phyloP scores from a whole-genome alignment of 148 eudicot species.

The Diospyros lotus region DNA sequence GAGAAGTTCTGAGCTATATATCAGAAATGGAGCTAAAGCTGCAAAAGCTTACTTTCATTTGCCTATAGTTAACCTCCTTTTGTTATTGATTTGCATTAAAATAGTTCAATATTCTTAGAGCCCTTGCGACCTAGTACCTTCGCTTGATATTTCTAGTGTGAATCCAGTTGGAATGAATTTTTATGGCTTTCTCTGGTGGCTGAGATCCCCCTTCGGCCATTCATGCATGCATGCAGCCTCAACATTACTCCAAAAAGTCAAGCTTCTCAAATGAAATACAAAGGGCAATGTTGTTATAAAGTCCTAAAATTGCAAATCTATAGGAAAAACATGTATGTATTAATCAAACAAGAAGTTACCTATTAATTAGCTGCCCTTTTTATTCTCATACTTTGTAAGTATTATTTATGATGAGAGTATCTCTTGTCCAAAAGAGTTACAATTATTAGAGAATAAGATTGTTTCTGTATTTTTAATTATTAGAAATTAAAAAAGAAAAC shows the following conservation, averaged over 20 bases:
- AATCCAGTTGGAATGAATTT: neutral
- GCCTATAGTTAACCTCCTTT: neutral
- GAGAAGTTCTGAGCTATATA: neutral
- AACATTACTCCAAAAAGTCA: no score
- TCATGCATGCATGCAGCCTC: no score
- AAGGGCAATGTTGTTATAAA: constrained; percentile 2
- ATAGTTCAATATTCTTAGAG: no score
- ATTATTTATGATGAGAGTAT: no score
- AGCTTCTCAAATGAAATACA: neutral
- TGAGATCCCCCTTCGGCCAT: neutral
- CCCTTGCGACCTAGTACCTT: no score
- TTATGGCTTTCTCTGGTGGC: neutral
- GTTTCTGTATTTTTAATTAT: no score
- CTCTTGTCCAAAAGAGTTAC: neutral
- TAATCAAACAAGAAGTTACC: neutral
- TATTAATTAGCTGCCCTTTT: neutral
- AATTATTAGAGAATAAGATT: no score
- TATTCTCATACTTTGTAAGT: neutral
- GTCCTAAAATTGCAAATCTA: neutral
- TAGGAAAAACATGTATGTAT: no score
- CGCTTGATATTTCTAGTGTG: no score
- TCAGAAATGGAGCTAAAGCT: neutral
- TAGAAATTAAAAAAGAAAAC: no score
- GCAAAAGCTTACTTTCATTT: neutral
- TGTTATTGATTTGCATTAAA: no score